These are phyloP conservation scores for Fusarium sp. DNA, from an alignment of 2,329 filamentous ascomycete species.

Conservation along the genomic window DNA sequence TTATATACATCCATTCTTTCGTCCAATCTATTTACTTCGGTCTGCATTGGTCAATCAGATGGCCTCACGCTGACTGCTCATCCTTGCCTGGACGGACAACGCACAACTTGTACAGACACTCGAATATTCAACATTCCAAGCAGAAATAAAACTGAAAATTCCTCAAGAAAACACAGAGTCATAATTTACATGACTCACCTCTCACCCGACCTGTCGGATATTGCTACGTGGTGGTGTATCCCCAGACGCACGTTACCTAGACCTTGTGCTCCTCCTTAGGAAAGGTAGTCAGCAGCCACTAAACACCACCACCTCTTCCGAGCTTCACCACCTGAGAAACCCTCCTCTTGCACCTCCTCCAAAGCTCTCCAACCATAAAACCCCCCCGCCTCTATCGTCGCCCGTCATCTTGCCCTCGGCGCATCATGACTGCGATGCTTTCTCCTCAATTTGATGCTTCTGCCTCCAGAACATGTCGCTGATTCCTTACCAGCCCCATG, in stretches of 20 bases:
- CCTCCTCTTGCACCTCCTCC: slow-evolving; percentile 15
- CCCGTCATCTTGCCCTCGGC: slow-evolving; percentile 6
- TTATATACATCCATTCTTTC: not conserved
- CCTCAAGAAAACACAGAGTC: not conserved
- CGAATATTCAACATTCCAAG: not conserved
- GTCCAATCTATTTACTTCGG: not conserved
- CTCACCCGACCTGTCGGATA: not conserved
- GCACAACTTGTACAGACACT: not conserved
- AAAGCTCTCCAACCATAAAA: slow-evolving; percentile 10
- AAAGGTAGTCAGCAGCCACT: slow-evolving; percentile 24
- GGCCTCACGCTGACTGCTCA: not conserved
- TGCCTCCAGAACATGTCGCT: slow-evolving; percentile 66
- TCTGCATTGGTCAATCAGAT: not conserved
- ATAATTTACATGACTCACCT: not conserved
- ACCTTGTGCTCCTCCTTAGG: not conserved
- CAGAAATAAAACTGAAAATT: not conserved
- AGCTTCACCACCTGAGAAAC: slow-evolving; percentile 27
- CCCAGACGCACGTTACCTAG: slow-evolving; percentile 13
- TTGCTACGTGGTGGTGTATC: slow-evolving; percentile 2
- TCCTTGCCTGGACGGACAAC: not conserved
- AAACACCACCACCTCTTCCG: slow-evolving; percentile 11
- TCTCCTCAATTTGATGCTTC: slow-evolving; percentile 32
- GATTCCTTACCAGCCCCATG: slow-evolving; percentile 79
- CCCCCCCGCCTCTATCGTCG: slow-evolving; percentile 10
- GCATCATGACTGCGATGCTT: slow-evolving; percentile 42